A percentile compares a stretch with the other conserved stretches of the same genome.
Evolutionary conservation across 2,329 filamentous ascomycete species (phyloP).

Genomic region (Calonectria crousiana): DNA sequence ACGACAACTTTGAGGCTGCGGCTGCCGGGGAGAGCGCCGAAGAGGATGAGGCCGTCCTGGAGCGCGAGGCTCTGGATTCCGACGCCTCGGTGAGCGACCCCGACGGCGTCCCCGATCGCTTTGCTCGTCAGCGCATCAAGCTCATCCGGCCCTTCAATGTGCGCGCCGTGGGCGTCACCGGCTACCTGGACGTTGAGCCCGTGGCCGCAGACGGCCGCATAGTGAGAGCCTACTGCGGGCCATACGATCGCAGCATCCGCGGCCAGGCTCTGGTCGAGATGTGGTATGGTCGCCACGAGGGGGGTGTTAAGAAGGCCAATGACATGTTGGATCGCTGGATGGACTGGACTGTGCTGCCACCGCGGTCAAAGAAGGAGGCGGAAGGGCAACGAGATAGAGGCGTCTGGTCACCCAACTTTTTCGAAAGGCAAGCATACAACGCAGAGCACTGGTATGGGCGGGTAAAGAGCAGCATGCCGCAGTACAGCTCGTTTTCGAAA

Average conservation of each 20-base stretch:
- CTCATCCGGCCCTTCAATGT: slow-evolving; percentile 39
- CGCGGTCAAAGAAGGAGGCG: slow-evolving; percentile 44
- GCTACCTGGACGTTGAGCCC: slow-evolving; percentile 50
- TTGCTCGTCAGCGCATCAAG: slow-evolving; percentile 42
- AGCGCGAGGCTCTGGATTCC: slow-evolving; percentile 47
- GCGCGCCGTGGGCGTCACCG: slow-evolving; percentile 35
- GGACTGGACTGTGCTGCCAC: slow-evolving; percentile 55
- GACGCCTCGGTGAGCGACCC: slow-evolving; percentile 39
- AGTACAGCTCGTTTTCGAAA: slow-evolving; percentile 21
- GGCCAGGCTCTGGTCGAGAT: slow-evolving; percentile 51
- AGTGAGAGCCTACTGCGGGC: slow-evolving; percentile 50
- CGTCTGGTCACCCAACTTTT: slow-evolving; percentile 55
- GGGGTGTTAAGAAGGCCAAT: slow-evolving; percentile 51
- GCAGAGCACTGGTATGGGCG: slow-evolving; percentile 46
- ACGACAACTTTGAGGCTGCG: slow-evolving; percentile 48
- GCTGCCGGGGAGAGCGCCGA: slow-evolving; percentile 48
- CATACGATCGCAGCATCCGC: slow-evolving; percentile 50
- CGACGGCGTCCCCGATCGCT: slow-evolving; percentile 47
- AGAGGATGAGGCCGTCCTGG: slow-evolving; percentile 48
- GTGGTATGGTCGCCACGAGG: slow-evolving; percentile 57
- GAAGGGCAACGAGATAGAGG: slow-evolving; percentile 48
- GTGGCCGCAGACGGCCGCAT: slow-evolving; percentile 48
- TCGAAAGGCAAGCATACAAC: slow-evolving; percentile 49
- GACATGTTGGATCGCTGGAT: slow-evolving; percentile 57
- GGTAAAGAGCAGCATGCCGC: slow-evolving; percentile 33